Evolutionary conservation across 805 yeast genomes (phyloP), one percentile per base, ranked within the genome.

Genomic region (Candida khao-thaluensis): DNA sequence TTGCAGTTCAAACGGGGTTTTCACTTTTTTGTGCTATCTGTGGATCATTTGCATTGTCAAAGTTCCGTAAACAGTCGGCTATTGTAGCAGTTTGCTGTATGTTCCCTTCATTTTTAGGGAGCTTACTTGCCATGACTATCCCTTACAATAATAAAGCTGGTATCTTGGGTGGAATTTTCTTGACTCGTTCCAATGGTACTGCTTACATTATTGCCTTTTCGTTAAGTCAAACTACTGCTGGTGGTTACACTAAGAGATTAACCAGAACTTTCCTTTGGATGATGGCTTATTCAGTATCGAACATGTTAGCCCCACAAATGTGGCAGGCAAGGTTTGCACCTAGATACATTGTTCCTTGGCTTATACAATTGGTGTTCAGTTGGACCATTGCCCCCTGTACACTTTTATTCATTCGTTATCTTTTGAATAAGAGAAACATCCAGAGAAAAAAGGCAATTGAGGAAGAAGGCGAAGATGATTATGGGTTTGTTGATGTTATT

Each of bases 271-370:
- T 66, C 18, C 47, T 70, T 44, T 57, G 62, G 18, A 64, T 73
- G 72, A 56, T 66, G n/a, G 64, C 65, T 14, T 77, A 72, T 42
- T 62, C 74, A 42, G 45, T 76, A 35, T 62, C 77, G 7, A 77
- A 78, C 47, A 64, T 77, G 24, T 69, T 77, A 20, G 71, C 79
- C 3, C 81, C 82, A 3, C 82, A 77, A 51, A 50, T 77, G 24
- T 78, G 81, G 81, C 63, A 66, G 51, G 58, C 50, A 7, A 53
- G 49, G n/a, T 72, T 71, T 45, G 64, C 69, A 6, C 81, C 82
- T 34, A 45, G 52, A 11, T 59, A 54, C 62, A 17, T 17, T 5
- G 38, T 35, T 17, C 38, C 38, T 9, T 54, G 83, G 82, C 60
- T 69, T 38, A 77, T 76, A 8, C 82, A 77, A 50, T 73, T 77